Conservation (phyloP, 2,329 filamentous ascomycete species). For the Pyrenophora seminiperda region DNA sequence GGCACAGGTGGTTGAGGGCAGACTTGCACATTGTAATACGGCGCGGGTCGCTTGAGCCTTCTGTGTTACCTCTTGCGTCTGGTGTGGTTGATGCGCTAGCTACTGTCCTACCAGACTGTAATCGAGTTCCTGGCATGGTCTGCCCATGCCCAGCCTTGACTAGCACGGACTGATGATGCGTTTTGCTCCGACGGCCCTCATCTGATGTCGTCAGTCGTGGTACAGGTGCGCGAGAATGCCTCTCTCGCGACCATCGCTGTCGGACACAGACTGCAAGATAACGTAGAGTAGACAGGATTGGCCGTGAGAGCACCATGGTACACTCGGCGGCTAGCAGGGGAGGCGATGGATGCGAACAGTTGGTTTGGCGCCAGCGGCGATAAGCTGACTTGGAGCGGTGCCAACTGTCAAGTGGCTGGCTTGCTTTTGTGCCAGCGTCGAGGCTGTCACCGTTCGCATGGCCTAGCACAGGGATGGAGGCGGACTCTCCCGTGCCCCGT, state of each 20-base stretch:
- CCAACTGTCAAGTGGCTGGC: conserved; percentile 35
- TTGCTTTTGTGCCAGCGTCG: conserved; percentile 18
- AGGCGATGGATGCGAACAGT: conserved; percentile 43
- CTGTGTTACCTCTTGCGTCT: conserved; percentile 26
- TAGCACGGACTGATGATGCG: conserved; percentile 23
- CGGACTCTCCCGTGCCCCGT: conserved; percentile 32
- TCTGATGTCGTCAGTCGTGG: conserved; percentile 38
- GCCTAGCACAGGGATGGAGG: conserved; percentile 28
- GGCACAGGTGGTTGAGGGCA: conserved; percentile 5
- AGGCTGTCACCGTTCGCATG: conserved; percentile 46
- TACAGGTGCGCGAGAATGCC: conserved; percentile 29
- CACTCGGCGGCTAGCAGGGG: conserved; percentile 16
- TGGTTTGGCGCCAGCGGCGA: conserved; percentile 45
- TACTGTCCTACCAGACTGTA: conserved; percentile 22
- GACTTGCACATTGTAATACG: conserved; percentile 33
- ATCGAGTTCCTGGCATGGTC: conserved; percentile 23
- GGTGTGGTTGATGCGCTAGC: conserved; percentile 18
- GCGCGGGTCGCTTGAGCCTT: conserved; percentile 35
- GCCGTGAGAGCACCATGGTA: conserved; percentile 8
- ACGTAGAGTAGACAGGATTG: conserved; percentile 17
- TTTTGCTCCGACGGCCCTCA: conserved; percentile 18
- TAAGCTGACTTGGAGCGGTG: conserved; percentile 20
- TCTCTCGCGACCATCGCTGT: conserved; percentile 16
- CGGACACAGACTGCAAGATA: conserved; percentile 35
- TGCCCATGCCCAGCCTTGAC: conserved; percentile 12